Percentiles rank a stretch among this genome's conserved stretches.
phyloP scores from a whole-genome alignment of 805 yeast species.

The Grigorovia yakushimaensis region DNA sequence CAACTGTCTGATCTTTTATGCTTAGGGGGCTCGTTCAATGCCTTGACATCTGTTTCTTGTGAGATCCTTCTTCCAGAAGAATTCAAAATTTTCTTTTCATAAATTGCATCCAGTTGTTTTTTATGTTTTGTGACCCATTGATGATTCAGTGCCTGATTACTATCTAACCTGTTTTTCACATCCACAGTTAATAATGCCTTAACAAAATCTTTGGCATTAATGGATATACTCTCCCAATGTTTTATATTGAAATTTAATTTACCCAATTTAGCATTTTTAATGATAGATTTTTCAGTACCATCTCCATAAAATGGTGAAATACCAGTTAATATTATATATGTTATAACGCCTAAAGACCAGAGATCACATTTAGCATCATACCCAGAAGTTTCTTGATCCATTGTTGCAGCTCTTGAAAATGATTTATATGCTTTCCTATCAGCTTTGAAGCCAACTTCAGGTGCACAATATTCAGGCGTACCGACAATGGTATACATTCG shows the following conservation, averaged over 20 bases:
- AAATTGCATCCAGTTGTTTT: constrained; percentile 29
- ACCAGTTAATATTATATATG: constrained; percentile 52
- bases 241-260: constrained; percentile 29
- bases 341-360: constrained; percentile 60
- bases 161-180: constrained; percentile 30
- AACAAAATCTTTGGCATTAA: constrained; percentile 39
- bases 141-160: constrained; percentile 34
- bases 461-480: constrained; percentile 65
- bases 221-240: constrained; percentile 37
- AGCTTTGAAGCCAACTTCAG: constrained; percentile 47
- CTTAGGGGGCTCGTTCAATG: not conserved
- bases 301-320: constrained; percentile 52
- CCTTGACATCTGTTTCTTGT: not conserved
- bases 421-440: constrained; percentile 21
- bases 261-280: constrained; percentile 35
- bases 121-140: constrained; percentile 39
- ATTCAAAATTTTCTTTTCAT: constrained; percentile 24
- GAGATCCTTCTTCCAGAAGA: not conserved
- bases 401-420: constrained; percentile 21
- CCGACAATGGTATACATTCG: constrained; percentile 46
- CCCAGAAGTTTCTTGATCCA: constrained; percentile 26
- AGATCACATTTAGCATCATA: constrained; percentile 52
- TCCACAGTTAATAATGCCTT: constrained; percentile 32
- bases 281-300: constrained; percentile 34
- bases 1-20: not conserved